Percentiles rank a stretch among this genome's conserved stretches.
phyloP scores from a whole-genome alignment of 2,329 filamentous ascomycete genomes.

The Colletotrichum eleusines region DNA sequence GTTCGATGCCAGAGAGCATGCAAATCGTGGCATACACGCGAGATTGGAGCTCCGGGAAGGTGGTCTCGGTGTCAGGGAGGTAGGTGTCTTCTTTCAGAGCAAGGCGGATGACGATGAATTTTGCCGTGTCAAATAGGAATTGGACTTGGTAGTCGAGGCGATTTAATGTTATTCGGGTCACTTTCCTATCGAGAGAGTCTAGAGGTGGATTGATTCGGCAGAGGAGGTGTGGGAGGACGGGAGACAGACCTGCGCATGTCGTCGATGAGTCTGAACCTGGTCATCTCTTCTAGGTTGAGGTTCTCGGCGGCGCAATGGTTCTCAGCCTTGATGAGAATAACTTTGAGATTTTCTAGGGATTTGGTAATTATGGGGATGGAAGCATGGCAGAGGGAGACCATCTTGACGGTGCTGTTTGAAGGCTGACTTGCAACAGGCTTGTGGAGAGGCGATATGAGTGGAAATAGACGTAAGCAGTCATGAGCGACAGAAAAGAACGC shows the following conservation, averaged over 20 bases:
- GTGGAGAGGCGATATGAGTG: background rate
- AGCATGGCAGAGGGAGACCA: conserved; percentile 35
- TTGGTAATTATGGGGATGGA: conserved; percentile 47
- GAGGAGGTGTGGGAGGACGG: background rate
- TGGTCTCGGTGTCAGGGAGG: conserved; percentile 42
- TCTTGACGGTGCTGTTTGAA: background rate
- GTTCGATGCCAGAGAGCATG: conserved; percentile 48
- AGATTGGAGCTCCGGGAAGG: conserved; percentile 33
- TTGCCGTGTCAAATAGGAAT: conserved; percentile 43
- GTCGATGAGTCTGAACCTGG: conserved; percentile 41
- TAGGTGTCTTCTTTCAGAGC: conserved; percentile 30
- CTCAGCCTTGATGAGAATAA: conserved; percentile 42
- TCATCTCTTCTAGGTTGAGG: conserved; percentile 42
- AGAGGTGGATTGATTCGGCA: background rate
- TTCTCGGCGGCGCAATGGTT: conserved; percentile 27
- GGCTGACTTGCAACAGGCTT: background rate
- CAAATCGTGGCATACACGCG: conserved; percentile 44
- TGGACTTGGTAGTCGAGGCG: conserved; percentile 45
- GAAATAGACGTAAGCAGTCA: background rate
- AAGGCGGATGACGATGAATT: conserved; percentile 42
- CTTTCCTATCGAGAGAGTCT: background rate
- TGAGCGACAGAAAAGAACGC: background rate
- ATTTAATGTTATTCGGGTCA: background rate
- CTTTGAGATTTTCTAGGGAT: conserved; percentile 46
- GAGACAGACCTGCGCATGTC: conserved; percentile 43